Percentiles rank a stretch among this genome's conserved stretches.
These are phyloP conservation scores for Aspergillus costaricaensis DNA, from an alignment of 2,329 filamentous ascomycete species.

Conservation along the genomic window DNA sequence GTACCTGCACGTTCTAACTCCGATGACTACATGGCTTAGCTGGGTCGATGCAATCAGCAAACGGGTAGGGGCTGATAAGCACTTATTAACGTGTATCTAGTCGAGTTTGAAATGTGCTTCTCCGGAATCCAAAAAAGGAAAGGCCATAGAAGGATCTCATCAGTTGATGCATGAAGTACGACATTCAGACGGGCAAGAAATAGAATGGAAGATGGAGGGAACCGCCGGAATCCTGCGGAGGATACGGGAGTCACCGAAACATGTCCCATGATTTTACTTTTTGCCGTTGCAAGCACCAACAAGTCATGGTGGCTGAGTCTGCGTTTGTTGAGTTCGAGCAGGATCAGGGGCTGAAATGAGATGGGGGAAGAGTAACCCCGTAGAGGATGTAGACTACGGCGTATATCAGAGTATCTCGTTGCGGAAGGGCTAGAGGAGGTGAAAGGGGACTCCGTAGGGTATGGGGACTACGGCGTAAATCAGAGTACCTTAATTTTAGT, in stretches of 20 bases:
- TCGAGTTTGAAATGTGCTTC: neutral
- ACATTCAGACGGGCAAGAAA: neutral
- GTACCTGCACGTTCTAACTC: neutral
- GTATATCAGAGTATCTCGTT: constrained; percentile 8
- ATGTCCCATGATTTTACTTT: neutral
- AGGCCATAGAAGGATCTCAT: neutral
- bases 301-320: neutral
- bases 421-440: neutral
- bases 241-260: neutral
- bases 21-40: neutral
- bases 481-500: constrained; percentile 12
- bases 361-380: neutral
- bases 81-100: neutral
- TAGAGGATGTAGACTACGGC: constrained; percentile 6
- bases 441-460: constrained; percentile 2
- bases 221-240: constrained; percentile 1
- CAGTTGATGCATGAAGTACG: neutral
- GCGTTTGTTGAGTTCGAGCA: constrained; percentile 1
- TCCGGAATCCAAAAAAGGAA: constrained; percentile 3
- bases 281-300: constrained; percentile 1
- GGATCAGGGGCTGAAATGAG: neutral
- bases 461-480: constrained; percentile 11
- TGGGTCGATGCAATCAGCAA: neutral
- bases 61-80: neutral
- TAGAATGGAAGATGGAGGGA: neutral